A percentile compares a stretch with the other conserved stretches of the same genome.
Conservation (phyloP, 176 grass and related monocot species). For the Bonia amplexicaulis region DNA sequence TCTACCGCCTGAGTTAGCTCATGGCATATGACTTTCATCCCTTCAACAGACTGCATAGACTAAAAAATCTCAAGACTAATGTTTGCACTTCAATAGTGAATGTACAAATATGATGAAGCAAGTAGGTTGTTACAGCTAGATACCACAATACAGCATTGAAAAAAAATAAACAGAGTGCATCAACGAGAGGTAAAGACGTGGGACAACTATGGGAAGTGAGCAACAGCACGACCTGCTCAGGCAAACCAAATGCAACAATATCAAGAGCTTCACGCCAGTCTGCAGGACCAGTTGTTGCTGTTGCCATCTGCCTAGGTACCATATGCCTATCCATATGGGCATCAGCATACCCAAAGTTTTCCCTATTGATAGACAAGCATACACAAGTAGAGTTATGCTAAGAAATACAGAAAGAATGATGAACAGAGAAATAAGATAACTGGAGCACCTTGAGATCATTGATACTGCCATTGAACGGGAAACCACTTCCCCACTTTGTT, state of each 20-base stretch:
- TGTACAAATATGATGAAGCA: neutral
- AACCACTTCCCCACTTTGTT: conserved; percentile 73
- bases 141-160: neutral
- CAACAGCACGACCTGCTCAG: conserved; percentile 69
- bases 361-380: conserved; percentile 45
- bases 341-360: conserved; percentile 65
- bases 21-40: conserved; percentile 98
- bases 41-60: conserved; percentile 92
- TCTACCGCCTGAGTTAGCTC: conserved; percentile 81
- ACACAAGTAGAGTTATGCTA: neutral
- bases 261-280: conserved; percentile 99
- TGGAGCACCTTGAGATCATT: conserved; percentile 63
- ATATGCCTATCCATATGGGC: conserved; percentile 61
- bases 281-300: conserved; percentile 55
- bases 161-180: neutral
- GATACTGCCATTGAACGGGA: conserved; percentile 59
- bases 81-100: neutral
- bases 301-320: conserved; percentile 54
- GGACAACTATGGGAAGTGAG: neutral
- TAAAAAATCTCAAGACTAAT: conserved; percentile 23
- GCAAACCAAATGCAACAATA: conserved; percentile 73
- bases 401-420: neutral
- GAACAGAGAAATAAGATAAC: conserved; percentile 2
- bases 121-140: neutral
- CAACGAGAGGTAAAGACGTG: neutral